phyloP scores from a whole-genome alignment of 257 asterid species.

The Parsonsia alboflavescens region DNA sequence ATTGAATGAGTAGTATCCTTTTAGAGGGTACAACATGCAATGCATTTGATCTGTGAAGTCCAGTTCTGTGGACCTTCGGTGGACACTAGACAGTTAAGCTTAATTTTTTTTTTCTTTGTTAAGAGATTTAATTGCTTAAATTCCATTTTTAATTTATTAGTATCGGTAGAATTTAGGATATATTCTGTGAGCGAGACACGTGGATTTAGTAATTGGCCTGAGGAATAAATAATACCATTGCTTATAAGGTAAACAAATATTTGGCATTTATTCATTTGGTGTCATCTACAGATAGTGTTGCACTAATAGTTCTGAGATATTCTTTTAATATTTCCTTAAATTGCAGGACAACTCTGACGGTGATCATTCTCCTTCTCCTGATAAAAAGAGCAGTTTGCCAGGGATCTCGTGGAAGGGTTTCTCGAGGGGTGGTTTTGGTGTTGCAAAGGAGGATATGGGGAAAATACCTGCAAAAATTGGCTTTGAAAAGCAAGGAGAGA shows the following conservation, averaged over 20 bases:
- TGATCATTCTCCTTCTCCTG: constrained; percentile 43
- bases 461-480: constrained; percentile 34
- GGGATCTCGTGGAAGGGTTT: constrained; percentile 62
- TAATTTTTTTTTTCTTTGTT: not conserved
- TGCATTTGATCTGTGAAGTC: not conserved
- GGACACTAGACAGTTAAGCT: not conserved
- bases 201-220: constrained; percentile 11
- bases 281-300: constrained; percentile 18
- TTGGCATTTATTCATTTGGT: constrained; percentile 27
- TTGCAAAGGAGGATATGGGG: constrained; percentile 53
- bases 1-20: not conserved
- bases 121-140: not conserved
- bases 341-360: constrained; percentile 61
- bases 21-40: not conserved
- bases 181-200: constrained; percentile 1
- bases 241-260: constrained; percentile 29
- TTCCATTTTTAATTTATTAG: not conserved
- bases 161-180: not conserved
- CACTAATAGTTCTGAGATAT: constrained; percentile 8
- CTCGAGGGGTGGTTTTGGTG: constrained; percentile 40
- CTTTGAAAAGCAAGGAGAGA: constrained; percentile 49
- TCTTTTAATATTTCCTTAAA: constrained; percentile 23
- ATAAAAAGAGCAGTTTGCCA: constrained; percentile 49
- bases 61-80: not conserved
- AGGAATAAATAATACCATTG: constrained; percentile 7